Evolutionary conservation across 768 basidiomycete species (phyloP), one percentile per base, ranked within the genome.

Genomic region (Tremella yokohamensis): DNA sequence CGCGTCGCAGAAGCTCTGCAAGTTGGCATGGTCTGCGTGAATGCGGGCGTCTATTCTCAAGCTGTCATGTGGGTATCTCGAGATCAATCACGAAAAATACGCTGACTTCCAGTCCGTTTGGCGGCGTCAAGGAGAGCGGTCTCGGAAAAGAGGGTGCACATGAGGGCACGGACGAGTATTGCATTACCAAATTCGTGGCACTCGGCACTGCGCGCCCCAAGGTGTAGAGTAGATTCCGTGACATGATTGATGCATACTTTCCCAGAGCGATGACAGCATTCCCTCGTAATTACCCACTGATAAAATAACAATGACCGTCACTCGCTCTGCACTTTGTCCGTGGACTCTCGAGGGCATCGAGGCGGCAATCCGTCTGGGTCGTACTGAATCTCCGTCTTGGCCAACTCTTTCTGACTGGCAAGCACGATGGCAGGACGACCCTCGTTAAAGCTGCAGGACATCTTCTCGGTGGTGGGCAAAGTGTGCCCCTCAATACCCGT

Each of bases 1-100:
- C 83, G 94, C 42, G 92, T 99, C n/a, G 90, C 93, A 15, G 96
- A 96, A 79, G 87, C 82, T 63, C 80, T 98, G 26, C 90, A 99
- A 77, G 90, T 93, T 4, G 94, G 93, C 3, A 97, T 87, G 85
- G 89, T 76, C 24, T 73, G 71, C 16, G 64, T 60, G 29, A 76
- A 76, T 56, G 74, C 75, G 6, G 75, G 75, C 49, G 61, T 63
- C 50, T 70, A 70, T 45, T 68, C 66, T 6, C 71, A 73, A 52
- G 62, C 69, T 60, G 60, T 70, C 47, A 65, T 73, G 68, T 72
- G 62, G 63, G 70, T 69, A 16, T 39, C 19, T 52, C 6, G 4
- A 34, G 29, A 34, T 4, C 29, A 34, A 11, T 11, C 29, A 34
- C 48, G 4, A 6, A 12, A 18, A 6, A 16, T 29, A 26, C 47